These are phyloP conservation scores for Cucurbita pepo DNA, from an alignment of 306 rosid species.

Conservation along the genomic window DNA sequence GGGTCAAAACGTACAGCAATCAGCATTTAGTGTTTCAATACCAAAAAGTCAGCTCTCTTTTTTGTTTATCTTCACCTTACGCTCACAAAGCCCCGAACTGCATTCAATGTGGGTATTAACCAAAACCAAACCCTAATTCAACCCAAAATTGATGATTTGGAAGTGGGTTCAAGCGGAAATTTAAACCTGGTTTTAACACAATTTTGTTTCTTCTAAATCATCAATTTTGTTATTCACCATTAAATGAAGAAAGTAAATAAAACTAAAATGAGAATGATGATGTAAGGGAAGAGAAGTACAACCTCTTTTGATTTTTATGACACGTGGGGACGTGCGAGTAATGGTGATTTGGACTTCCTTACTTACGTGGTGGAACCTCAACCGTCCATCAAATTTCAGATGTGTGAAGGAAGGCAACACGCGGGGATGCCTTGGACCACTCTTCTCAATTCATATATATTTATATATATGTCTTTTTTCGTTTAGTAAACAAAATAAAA, in stretches of 20 bases:
- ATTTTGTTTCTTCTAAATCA: neutral
- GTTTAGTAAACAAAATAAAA: too few species aligned
- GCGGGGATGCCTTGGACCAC: neutral
- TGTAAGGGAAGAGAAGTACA: neutral
- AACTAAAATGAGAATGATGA: neutral
- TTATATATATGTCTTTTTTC: too few species aligned
- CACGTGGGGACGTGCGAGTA: neutral
- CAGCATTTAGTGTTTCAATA: constrained; percentile 33
- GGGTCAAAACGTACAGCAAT: constrained; percentile 32
- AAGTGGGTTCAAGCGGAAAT: neutral
- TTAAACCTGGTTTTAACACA: neutral
- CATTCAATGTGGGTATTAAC: constrained; percentile 21
- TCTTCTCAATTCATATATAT: too few species aligned
- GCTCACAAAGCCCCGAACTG: constrained; percentile 15
- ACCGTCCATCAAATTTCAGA: neutral
- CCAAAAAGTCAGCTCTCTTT: constrained; percentile 26
- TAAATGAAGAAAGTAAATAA: neutral
- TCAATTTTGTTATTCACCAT: neutral
- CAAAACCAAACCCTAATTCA: constrained; percentile 4
- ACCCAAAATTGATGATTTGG: neutral
- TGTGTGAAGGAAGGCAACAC: neutral
- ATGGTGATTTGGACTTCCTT: neutral
- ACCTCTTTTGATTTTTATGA: neutral
- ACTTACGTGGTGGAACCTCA: neutral
- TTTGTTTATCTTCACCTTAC: neutral